Evolutionary conservation across 768 basidiomycete species (phyloP).

Genomic region (Leccinum imitatum): DNA sequence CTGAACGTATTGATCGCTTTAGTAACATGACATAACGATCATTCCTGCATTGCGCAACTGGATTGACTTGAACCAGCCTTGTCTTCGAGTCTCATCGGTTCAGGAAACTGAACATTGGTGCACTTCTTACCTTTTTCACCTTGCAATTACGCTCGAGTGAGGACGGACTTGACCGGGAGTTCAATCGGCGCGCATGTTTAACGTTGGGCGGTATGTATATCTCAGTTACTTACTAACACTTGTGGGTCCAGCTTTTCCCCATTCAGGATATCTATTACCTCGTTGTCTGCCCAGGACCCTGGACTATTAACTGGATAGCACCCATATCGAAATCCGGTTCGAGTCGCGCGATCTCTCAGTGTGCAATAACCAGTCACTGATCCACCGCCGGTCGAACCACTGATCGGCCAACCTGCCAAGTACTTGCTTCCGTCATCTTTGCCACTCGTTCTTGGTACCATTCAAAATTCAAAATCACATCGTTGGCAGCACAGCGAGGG

Average conservation of each 20-base stretch:
- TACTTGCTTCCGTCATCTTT: not conserved
- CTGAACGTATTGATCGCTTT: not conserved
- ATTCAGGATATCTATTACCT: not conserved
- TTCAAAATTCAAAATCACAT: slow-evolving; percentile 9
- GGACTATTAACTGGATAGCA: not conserved
- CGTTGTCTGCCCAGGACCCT: slow-evolving; percentile 10
- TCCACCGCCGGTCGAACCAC: not conserved
- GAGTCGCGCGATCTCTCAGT: not conserved
- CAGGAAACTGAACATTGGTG: not conserved
- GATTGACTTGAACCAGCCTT: not conserved
- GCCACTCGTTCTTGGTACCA: slow-evolving; percentile 3
- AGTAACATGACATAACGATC: not conserved
- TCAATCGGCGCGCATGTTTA: not conserved
- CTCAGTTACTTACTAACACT: too few relatives aligned
- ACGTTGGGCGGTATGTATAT: not conserved
- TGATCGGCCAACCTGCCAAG: not conserved
- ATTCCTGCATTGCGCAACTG: not conserved
- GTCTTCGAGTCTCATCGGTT: not conserved
- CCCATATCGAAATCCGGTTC: not conserved
- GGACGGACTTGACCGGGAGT: not conserved
- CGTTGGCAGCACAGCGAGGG: not conserved
- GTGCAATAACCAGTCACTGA: not conserved
- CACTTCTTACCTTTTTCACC: not conserved
- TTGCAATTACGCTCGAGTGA: not conserved
- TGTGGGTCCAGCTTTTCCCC: not conserved